Evolutionary conservation across 1,139 yeast species (phyloP).

Genomic region (Zhuliangozyma blackwelliae): DNA sequence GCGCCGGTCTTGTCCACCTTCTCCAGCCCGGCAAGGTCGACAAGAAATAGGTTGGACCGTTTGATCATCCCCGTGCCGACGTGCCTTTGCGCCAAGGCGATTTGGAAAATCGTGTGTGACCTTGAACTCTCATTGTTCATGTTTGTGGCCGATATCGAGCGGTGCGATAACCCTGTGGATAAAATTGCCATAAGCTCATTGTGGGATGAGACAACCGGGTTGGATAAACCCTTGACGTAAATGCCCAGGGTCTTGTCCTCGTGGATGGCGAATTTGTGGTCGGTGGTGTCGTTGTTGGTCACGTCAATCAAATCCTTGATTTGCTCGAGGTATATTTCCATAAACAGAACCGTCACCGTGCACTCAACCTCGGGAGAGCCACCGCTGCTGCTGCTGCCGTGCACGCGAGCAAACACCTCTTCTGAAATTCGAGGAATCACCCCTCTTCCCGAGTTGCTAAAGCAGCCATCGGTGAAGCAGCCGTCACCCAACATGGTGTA

Average conservation of each 20-base stretch:
- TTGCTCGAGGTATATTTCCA: conserved; percentile 82
- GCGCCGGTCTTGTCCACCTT: conserved; percentile 84
- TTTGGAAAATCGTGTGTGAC: conserved; percentile 76
- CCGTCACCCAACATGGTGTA: conserved; percentile 77
- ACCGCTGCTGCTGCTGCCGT: too few species aligned
- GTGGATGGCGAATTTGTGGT: conserved; percentile 49
- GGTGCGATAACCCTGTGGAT: conserved; percentile 49
- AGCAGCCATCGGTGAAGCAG: too few species aligned
- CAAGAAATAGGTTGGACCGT: conserved; percentile 67
- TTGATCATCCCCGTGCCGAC: conserved; percentile 54
- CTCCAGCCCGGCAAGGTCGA: conserved; percentile 89
- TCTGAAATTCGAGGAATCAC: conserved; percentile 72
- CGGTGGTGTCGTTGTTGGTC: conserved; percentile 26
- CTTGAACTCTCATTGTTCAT: conserved; percentile 78
- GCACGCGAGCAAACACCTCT: conserved; percentile 55
- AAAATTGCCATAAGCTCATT: conserved; percentile 57
- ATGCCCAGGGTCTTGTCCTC: conserved; percentile 67
- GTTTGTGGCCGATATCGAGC: conserved; percentile 61
- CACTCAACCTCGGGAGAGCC: conserved; percentile 57
- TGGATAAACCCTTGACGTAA: conserved; percentile 64
- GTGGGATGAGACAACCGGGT: conserved; percentile 54
- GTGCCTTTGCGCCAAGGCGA: conserved; percentile 59
- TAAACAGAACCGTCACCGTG: conserved; percentile 65
- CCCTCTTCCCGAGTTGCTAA: conserved; percentile 47
- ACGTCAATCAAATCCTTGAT: conserved; percentile 55